These are phyloP conservation scores for Argentina anserina DNA, from an alignment of 306 rosid genomes.

Conservation along the genomic window DNA sequence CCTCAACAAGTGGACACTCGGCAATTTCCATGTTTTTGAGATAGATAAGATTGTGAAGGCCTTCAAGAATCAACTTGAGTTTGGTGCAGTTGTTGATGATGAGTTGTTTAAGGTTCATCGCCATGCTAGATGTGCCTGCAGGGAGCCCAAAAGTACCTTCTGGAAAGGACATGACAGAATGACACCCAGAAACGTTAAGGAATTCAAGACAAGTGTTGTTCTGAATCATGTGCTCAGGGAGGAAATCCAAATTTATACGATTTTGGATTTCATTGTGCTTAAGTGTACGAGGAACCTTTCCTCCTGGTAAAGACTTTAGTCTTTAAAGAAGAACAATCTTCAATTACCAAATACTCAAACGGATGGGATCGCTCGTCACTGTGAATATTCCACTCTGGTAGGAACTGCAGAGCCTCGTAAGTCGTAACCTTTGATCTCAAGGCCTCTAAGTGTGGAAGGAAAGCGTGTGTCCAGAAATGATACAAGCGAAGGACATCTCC, in stretches of 20 bases:
- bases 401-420: constrained; percentile 22
- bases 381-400: constrained; percentile 25
- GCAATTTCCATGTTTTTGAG: constrained; percentile 25
- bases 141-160: constrained; percentile 19
- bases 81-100: constrained; percentile 21
- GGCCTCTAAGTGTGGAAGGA: constrained; percentile 23
- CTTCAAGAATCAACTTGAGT: constrained; percentile 24
- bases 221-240: constrained; percentile 14
- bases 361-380: neutral
- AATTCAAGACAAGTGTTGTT: constrained; percentile 20
- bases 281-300: constrained; percentile 24
- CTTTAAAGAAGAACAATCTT: constrained; percentile 31
- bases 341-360: constrained; percentile 31
- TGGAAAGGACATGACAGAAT: constrained; percentile 17
- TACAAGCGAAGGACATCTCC: constrained; percentile 26
- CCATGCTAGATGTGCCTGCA: neutral
- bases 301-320: constrained; percentile 22
- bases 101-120: constrained; percentile 27
- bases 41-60: constrained; percentile 20
- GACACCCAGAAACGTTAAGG: constrained; percentile 20
- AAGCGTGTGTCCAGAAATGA: constrained; percentile 20
- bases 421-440: constrained; percentile 29
- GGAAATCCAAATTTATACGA: constrained; percentile 20
- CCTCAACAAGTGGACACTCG: constrained; percentile 27
- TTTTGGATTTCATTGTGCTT: constrained; percentile 26